These are phyloP conservation scores for Phytophthora citrophthora DNA, from an alignment of 352 stramenopile species.

Conservation along the genomic window DNA sequence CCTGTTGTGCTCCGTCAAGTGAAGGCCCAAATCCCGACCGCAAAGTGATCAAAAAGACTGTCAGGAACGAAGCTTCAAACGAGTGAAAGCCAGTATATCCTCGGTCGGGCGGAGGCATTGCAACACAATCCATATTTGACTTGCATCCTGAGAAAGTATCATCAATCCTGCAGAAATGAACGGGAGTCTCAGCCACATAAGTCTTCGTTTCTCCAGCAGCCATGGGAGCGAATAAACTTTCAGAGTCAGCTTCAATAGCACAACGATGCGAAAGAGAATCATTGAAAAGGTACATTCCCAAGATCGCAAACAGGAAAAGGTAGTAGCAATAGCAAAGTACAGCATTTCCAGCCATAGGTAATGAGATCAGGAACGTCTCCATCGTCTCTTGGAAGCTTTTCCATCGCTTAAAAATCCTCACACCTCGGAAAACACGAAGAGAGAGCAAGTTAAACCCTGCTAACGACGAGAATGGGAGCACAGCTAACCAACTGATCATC, in stretches of 20 bases:
- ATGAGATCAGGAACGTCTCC: constrained; percentile 71
- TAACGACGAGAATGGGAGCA: constrained; percentile 48
- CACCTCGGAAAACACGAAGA: constrained; percentile 73
- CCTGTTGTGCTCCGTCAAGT: constrained; percentile 75
- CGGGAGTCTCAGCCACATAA: constrained; percentile 59
- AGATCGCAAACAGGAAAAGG: constrained; percentile 84
- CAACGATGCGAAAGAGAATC: constrained; percentile 82
- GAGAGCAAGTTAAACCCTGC: constrained; percentile 76
- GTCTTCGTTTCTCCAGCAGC: constrained; percentile 23
- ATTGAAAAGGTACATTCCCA: constrained; percentile 90
- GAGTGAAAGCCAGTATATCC: constrained; percentile 86
- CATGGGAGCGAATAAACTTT: constrained; percentile 29
- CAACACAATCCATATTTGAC: constrained; percentile 55
- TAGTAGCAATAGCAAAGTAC: constrained; percentile 88
- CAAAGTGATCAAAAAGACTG: constrained; percentile 80
- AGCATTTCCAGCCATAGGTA: constrained; percentile 79
- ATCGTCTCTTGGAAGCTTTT: constrained; percentile 81
- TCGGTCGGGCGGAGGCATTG: constrained; percentile 66
- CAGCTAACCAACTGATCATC: constrained; percentile 65
- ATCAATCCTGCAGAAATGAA: constrained; percentile 57
- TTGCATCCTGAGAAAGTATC: constrained; percentile 29
- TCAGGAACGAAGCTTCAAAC: constrained; percentile 84
- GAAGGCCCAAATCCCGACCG: constrained; percentile 79
- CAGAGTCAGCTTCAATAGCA: constrained; percentile 40
- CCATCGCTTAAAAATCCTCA: constrained; percentile 76